Percentiles rank a stretch among this genome's conserved stretches.
Evolutionary conservation across 2,329 filamentous ascomycete genomes (phyloP).

Genomic region (Apiospora phragmitis): DNA sequence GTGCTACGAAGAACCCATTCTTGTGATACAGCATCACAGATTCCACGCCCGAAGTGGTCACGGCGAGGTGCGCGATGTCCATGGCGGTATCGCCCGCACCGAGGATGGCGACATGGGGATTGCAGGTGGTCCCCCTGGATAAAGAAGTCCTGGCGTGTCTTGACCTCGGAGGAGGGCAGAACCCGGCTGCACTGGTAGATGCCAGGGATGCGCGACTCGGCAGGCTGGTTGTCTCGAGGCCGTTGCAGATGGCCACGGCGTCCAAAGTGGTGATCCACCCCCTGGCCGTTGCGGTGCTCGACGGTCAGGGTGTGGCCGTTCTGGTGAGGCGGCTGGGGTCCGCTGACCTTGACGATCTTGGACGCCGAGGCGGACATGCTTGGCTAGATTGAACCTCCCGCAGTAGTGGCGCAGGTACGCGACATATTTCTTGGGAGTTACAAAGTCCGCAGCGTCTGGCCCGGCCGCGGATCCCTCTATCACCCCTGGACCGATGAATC

Average conservation of each 20-base stretch:
- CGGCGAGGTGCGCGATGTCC: constrained; percentile 45
- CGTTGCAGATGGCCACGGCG: constrained; percentile 47
- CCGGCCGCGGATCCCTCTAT: too few species aligned
- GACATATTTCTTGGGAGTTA: constrained; percentile 40
- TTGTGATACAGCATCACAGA: constrained; percentile 44
- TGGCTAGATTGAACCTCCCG: constrained; percentile 37
- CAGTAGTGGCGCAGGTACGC: constrained; percentile 44
- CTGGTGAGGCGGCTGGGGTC: background rate
- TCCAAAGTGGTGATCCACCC: constrained; percentile 40
- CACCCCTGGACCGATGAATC: too few species aligned
- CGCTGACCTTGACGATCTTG: constrained; percentile 28
- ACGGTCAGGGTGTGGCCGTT: constrained; percentile 25
- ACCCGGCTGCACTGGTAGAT: constrained; percentile 36
- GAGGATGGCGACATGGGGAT: constrained; percentile 42
- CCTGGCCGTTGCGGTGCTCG: constrained; percentile 3
- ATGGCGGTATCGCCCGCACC: constrained; percentile 48
- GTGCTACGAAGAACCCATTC: constrained; percentile 46
- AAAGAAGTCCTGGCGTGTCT: constrained; percentile 40
- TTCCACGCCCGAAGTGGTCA: constrained; percentile 41
- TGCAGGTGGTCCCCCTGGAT: constrained; percentile 22
- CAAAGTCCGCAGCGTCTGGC: constrained; percentile 43
- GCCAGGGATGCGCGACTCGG: constrained; percentile 39
- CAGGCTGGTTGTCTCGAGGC: constrained; percentile 43
- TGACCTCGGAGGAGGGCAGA: constrained; percentile 45
- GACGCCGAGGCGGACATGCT: constrained; percentile 36